phyloP scores from a whole-genome alignment of 2,329 filamentous ascomycete species.

The Nemania bipapillata region DNA sequence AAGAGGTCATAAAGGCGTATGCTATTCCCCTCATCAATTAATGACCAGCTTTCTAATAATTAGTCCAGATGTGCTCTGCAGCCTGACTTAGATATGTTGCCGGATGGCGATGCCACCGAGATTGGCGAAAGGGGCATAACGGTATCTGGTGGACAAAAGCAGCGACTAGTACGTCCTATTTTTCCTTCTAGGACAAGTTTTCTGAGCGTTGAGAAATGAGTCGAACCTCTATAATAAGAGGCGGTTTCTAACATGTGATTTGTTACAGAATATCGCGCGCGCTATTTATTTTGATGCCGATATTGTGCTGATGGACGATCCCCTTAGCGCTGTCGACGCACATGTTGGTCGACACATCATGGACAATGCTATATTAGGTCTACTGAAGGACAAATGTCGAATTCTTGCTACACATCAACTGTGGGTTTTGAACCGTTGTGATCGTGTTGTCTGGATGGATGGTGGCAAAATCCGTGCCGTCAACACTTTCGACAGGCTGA shows the following conservation, averaged over 20 bases:
- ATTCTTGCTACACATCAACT: slow-evolving; percentile 95
- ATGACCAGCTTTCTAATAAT: slow-evolving; percentile 33
- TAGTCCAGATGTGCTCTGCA: slow-evolving; percentile 76
- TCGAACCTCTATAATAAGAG: neutral
- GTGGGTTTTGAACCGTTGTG: slow-evolving; percentile 89
- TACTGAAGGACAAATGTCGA: slow-evolving; percentile 88
- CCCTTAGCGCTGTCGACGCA: slow-evolving; percentile 74
- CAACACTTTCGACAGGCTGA: slow-evolving; percentile 89
- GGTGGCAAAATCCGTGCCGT: slow-evolving; percentile 83
- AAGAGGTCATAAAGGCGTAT: slow-evolving; percentile 80
- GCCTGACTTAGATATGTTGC: slow-evolving; percentile 91
- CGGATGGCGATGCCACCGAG: slow-evolving; percentile 86
- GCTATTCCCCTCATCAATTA: slow-evolving; percentile 45
- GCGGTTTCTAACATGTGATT: slow-evolving; percentile 4
- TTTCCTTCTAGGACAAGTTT: neutral
- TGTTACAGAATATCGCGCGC: slow-evolving; percentile 78
- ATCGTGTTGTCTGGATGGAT: slow-evolving; percentile 94
- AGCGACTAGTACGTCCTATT: slow-evolving; percentile 67
- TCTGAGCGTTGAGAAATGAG: neutral
- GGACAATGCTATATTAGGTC: slow-evolving; percentile 89
- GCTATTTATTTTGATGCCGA: slow-evolving; percentile 77
- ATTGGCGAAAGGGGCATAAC: slow-evolving; percentile 97
- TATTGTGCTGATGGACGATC: slow-evolving; percentile 75
- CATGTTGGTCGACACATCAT: slow-evolving; percentile 82
- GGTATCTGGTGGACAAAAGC: slow-evolving; percentile 94